A percentile compares a stretch with the other conserved stretches of the same genome.
These are phyloP conservation scores for Inga laurina DNA, from an alignment of 306 rosid species.

Conservation along the genomic window DNA sequence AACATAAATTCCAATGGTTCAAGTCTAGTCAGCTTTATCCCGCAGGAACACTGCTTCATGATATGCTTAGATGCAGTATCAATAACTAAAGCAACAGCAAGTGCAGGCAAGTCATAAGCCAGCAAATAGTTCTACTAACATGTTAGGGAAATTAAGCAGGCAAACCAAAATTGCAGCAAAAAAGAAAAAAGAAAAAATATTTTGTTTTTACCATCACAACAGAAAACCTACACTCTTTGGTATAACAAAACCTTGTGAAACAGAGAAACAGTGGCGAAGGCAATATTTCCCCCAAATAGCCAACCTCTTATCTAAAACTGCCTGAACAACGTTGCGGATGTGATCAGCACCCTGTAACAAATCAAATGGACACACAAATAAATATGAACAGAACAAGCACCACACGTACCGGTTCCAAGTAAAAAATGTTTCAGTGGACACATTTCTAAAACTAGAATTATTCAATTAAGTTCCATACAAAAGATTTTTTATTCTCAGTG, in stretches of 20 bases:
- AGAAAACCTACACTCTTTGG: conserved; percentile 57
- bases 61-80: background rate
- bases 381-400: background rate
- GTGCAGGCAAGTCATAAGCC: too few relatives aligned
- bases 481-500: too few relatives aligned
- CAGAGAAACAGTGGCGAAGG: conserved; percentile 66
- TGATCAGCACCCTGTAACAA: conserved; percentile 55
- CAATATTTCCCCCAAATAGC: conserved; percentile 79
- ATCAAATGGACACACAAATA: background rate
- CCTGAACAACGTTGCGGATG: conserved; percentile 50
- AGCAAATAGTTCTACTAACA: too few relatives aligned
- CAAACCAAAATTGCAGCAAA: too few relatives aligned
- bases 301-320: conserved; percentile 60
- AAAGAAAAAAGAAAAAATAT: background rate
- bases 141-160: background rate
- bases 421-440: background rate
- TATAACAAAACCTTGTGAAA: conserved; percentile 63
- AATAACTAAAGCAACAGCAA: background rate
- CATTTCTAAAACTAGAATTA: background rate
- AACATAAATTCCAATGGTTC: background rate
- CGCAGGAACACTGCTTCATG: background rate
- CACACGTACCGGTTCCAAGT: background rate
- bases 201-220: background rate
- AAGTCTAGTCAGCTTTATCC: background rate
- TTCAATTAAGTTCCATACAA: background rate